Evolutionary conservation across 192 early-diverging fungal species (phyloP), one percentile per base, ranked within the genome.

Genomic region (Coemansia sp.): DNA sequence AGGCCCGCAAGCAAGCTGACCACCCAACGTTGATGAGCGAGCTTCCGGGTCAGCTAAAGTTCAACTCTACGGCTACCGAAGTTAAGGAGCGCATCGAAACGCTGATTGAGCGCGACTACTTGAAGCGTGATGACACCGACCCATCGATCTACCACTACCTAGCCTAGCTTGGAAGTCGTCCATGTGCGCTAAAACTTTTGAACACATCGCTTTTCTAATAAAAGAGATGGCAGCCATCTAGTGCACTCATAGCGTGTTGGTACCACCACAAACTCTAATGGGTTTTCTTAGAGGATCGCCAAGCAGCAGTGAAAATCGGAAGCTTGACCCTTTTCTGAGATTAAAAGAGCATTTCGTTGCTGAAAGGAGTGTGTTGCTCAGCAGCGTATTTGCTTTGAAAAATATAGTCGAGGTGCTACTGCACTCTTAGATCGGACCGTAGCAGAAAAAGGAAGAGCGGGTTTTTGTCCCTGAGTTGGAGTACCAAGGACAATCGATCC

Each of bases 31-130:
- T 99, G 38, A 87, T 97, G 65, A 85, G 87, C 14, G 96, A 99
- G 71, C 90, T 96, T 21, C 87, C 95, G 43, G 73, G 84, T 5
- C 94, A 97, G 65, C 84, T 97, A n/a, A 80, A 89, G 33, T 99
- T 98, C 81, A 88, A 87, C 64, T 91, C 94, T 9, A 85, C 88
- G 63, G 79, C 95, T 23, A 80, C 88, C 2, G 94, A 95, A 58
- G 91, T 95, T 77, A 99, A 99, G 78, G 96, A 97, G 83, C 91
- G 92, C 59, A 95, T 99, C 64, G 97, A 99, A 60, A 87, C 90
- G 10, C 78, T 98, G 62, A 66, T 99, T 61, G 94, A 96, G 61
- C 95, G 94, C 75, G 96, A 98, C 76, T 98, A 92, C 67, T 86
- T 98, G 64, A 92, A 94, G 83, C 87, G 96, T 45, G 90, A 89